phyloP scores from a whole-genome alignment of 208 protist species.

The Leishmania mexicana region DNA sequence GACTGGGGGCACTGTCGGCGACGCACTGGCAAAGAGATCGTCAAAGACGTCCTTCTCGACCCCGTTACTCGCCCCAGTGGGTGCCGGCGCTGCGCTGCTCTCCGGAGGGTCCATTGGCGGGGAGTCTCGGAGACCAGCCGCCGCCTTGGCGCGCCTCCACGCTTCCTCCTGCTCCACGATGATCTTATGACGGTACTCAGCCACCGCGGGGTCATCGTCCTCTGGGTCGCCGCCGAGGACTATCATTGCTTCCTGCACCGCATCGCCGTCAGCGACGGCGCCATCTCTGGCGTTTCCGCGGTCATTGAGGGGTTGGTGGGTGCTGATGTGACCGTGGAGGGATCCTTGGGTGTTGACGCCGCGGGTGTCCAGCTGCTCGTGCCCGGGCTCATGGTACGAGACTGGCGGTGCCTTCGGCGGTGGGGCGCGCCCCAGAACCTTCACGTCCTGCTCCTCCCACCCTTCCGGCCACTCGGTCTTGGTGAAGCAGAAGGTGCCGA shows the following conservation, averaged over 20 bases:
- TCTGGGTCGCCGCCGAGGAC: constrained; percentile 54
- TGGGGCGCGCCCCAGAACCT: constrained; percentile 62
- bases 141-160: constrained; percentile 49
- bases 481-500: constrained; percentile 86
- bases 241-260: constrained; percentile 57
- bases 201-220: constrained; percentile 61
- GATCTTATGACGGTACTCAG: constrained; percentile 49
- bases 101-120: not conserved
- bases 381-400: constrained; percentile 47
- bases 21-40: constrained; percentile 67
- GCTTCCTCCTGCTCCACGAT: constrained; percentile 80
- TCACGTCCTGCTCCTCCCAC: constrained; percentile 91
- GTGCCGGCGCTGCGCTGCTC: not conserved
- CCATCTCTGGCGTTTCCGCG: not conserved
- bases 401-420: constrained; percentile 65
- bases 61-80: not conserved
- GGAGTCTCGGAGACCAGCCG: constrained; percentile 14
- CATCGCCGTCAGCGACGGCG: constrained; percentile 7
- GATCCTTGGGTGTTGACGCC: not conserved
- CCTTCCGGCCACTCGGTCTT: constrained; percentile 85
- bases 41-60: constrained; percentile 62
- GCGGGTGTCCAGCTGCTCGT: constrained; percentile 34
- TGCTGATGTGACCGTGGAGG: not conserved
- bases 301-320: constrained; percentile 1
- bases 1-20: constrained; percentile 7